A percentile compares a stretch with the other conserved stretches of the same genome.
phyloP scores from a whole-genome alignment of 148 eudicot species.

The Agrostemma githago region DNA sequence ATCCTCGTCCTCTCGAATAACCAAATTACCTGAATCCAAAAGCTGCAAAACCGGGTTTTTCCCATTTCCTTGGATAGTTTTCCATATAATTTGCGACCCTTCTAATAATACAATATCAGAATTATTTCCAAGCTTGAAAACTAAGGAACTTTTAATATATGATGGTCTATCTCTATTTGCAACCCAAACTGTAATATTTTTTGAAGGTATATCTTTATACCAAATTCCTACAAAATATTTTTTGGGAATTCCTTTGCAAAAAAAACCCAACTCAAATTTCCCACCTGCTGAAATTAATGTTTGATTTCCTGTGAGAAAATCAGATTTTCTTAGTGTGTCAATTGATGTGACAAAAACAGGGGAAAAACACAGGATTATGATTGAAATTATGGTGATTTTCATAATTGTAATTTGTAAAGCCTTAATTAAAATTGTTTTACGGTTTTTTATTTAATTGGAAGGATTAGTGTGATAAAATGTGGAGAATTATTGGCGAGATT shows the following conservation, averaged over 20 bases:
- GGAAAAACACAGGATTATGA: constrained; percentile 14
- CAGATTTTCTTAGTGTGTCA: constrained; percentile 30
- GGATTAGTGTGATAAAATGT: not conserved
- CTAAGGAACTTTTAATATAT: constrained; percentile 1
- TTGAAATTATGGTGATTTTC: constrained; percentile 12
- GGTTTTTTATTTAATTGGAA: no score
- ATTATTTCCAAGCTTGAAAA: constrained; percentile 15
- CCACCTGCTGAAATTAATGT: constrained; percentile 28
- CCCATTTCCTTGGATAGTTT: not conserved
- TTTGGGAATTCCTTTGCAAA: constrained; percentile 17
- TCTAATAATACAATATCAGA: constrained; percentile 22
- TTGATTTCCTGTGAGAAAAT: constrained; percentile 23
- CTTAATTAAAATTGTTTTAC: no score
- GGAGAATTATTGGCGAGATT: not conserved
- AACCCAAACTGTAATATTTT: constrained; percentile 30
- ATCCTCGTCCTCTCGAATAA: constrained; percentile 26
- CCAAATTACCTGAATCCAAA: constrained; percentile 38
- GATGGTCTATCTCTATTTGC: constrained; percentile 38
- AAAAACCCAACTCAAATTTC: constrained; percentile 39
- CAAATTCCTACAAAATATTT: constrained; percentile 31
- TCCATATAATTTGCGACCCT: constrained; percentile 4
- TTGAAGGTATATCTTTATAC: constrained; percentile 29
- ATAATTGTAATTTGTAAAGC: constrained; percentile 2
- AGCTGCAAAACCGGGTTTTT: constrained; percentile 24
- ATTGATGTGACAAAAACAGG: constrained; percentile 13